A percentile compares a stretch with the other conserved stretches of the same genome.
Evolutionary conservation across 1,139 yeast genomes (phyloP).

Genomic region (Blastobotrys elegans): DNA sequence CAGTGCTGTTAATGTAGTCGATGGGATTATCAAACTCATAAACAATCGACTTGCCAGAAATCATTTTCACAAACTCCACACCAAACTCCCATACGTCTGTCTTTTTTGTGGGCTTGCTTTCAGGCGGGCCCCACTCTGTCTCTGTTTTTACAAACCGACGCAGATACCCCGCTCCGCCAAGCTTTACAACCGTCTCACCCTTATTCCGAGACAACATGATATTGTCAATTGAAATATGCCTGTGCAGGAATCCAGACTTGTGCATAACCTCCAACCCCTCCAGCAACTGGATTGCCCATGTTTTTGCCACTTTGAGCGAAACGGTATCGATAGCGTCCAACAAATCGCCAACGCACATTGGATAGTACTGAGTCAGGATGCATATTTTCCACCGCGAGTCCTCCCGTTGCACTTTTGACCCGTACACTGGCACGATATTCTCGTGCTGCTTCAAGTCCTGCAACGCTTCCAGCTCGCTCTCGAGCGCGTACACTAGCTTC

Average conservation of each 20-base stretch:
- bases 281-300: conserved; percentile 81
- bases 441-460: conserved; percentile 56
- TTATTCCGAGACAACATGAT: conserved; percentile 48
- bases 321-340: conserved; percentile 65
- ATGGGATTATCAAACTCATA: conserved; percentile 54
- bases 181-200: conserved; percentile 54
- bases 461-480: conserved; percentile 63
- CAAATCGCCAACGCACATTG: conserved; percentile 56
- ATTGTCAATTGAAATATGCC: conserved; percentile 57
- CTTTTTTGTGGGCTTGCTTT: conserved; percentile 57
- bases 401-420: conserved; percentile 52
- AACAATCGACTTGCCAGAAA: conserved; percentile 57
- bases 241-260: conserved; percentile 74
- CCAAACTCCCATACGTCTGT: conserved; percentile 95
- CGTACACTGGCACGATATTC: conserved; percentile 59
- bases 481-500: conserved; percentile 63
- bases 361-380: conserved; percentile 60
- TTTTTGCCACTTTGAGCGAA: conserved; percentile 68
- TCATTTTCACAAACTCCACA: conserved; percentile 64
- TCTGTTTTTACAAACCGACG: conserved; percentile 54
- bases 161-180: conserved; percentile 70
- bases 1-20: conserved; percentile 51
- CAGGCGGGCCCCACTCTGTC: conserved; percentile 81
- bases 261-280: conserved; percentile 84
- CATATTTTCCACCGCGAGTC: conserved; percentile 54